Base-by-base conservation (phyloP, 2,329 filamentous ascomycete genomes). In the Fusarium cicatricum region DNA sequence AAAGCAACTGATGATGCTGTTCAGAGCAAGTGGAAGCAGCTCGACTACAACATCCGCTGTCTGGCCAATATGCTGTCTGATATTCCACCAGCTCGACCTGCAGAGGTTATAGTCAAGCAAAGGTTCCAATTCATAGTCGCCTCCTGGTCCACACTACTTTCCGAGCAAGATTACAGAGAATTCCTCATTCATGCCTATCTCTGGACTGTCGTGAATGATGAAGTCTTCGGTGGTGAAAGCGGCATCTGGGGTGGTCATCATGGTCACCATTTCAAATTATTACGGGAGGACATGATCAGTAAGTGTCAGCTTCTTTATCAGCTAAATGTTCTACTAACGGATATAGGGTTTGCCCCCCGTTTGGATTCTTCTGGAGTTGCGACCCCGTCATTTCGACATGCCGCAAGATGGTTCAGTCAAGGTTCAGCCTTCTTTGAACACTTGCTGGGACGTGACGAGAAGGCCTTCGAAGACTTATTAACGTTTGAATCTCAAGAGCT, bases 1-100 rank as follows among this genome's bases (percentile, higher is more conserved):
- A 70, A 69, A 29, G 2, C 21, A 12, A 52, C 55, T 0, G 69
- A 70, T 3, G 44, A 57, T 12, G 15, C 12, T 0, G 43, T 71
- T 2, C 3, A 5, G 1, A 31, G 23, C 8, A 44, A 58, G 4
- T 71, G 64, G 69, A 55, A 29, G 3, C 31, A 41, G 5, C 41
- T 71, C 5, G 1, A 9, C 3, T 70, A 63, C 23, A 65, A 56
- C 12, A 62, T 70, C 1, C 44, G 43, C 3, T 37, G 12, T 0
- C 9, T 71, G 2, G 60, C 56, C 3, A 15, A 10, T 1, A 3
- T 5, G 1, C 9, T 70, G 2, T 7, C 23, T 4, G 19, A 26
- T 1, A 0, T 12, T 10, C 11, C 28, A 1, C 11, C 17, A 7
- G 19, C 1, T 0, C 7, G 19, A 4, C 5, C 9, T 0, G 14